Conservation (phyloP, 2,329 filamentous ascomycete species). For the Cladosporium sphaerospermum region DNA sequence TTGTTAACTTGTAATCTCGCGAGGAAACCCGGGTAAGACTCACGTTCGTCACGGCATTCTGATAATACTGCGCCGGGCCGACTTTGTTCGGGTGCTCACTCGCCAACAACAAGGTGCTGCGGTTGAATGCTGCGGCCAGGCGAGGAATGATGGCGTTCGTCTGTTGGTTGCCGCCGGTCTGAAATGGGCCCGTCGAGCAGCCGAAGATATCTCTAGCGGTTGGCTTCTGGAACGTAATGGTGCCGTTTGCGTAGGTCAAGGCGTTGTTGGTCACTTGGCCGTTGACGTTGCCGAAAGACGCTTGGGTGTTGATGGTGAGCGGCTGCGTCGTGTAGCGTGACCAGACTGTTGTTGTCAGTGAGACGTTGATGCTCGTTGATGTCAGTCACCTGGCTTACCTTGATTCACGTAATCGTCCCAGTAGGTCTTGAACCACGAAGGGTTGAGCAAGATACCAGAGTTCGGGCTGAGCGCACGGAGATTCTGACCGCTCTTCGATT, state of each 20-base stretch:
- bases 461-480: constrained; percentile 41
- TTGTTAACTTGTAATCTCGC: neutral
- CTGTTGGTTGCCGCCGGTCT: constrained; percentile 36
- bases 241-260: constrained; percentile 37
- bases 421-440: constrained; percentile 45
- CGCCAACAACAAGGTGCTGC: constrained; percentile 56
- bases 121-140: constrained; percentile 69
- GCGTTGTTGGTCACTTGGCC: constrained; percentile 32
- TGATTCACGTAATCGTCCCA: constrained; percentile 47
- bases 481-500: constrained; percentile 28
- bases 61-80: constrained; percentile 25
- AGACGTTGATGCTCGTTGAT: neutral
- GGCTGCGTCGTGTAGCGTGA: constrained; percentile 38
- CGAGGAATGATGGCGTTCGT: constrained; percentile 61
- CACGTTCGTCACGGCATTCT: constrained; percentile 26
- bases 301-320: constrained; percentile 60
- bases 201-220: constrained; percentile 59
- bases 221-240: constrained; percentile 50
- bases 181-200: constrained; percentile 59
- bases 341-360: constrained; percentile 36
- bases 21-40: constrained; percentile 7
- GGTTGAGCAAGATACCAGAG: constrained; percentile 41
- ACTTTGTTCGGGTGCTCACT: constrained; percentile 32
- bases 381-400: constrained; percentile 3
- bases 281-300: constrained; percentile 42